Percentiles rank a stretch among this genome's conserved stretches.
phyloP scores from a whole-genome alignment of 2,329 filamentous ascomycete genomes.

The Aspergillus sp. region DNA sequence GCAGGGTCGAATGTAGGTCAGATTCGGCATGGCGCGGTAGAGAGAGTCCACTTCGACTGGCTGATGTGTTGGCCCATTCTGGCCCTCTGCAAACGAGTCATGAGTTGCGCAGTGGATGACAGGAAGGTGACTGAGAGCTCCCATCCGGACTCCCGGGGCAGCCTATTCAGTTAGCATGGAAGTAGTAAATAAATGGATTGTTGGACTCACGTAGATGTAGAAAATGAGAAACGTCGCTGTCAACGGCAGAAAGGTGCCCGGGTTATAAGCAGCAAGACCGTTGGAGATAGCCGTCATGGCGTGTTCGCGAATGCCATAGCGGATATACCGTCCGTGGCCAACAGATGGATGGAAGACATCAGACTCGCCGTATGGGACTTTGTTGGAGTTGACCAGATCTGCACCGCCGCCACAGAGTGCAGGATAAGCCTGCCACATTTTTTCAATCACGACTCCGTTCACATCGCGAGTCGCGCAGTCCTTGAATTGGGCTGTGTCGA shows the following conservation, averaged over 20 bases:
- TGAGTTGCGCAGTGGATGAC: conserved; percentile 56
- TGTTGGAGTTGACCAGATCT: conserved; percentile 18
- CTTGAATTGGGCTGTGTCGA: conserved; percentile 3
- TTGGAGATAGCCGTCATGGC: conserved; percentile 89
- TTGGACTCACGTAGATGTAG: conserved; percentile 36
- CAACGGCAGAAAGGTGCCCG: conserved; percentile 50
- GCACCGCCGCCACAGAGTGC: conserved; percentile 14
- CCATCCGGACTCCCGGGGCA: conserved; percentile 55
- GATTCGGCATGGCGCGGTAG: conserved; percentile 57
- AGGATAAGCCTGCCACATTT: conserved; percentile 5
- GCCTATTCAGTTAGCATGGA: conserved; percentile 21
- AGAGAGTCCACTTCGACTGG: conserved; percentile 52
- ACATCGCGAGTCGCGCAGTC: conserved; percentile 8
- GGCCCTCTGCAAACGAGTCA: conserved; percentile 54
- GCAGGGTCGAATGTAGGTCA: conserved; percentile 54
- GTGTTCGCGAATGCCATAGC: conserved; percentile 89
- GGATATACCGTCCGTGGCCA: conserved; percentile 56
- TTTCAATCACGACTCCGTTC: conserved; percentile 8
- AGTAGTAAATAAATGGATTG: background rate
- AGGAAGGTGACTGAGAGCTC: conserved; percentile 50
- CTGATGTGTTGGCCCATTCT: conserved; percentile 59
- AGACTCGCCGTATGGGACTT: conserved; percentile 4
- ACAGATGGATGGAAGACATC: conserved; percentile 10
- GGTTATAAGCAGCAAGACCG: conserved; percentile 53
- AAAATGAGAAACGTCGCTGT: conserved; percentile 59